Percentiles rank a stretch among this genome's conserved stretches.
Conservation (phyloP, 768 basidiomycete species). For the Boletus reticulatus region DNA sequence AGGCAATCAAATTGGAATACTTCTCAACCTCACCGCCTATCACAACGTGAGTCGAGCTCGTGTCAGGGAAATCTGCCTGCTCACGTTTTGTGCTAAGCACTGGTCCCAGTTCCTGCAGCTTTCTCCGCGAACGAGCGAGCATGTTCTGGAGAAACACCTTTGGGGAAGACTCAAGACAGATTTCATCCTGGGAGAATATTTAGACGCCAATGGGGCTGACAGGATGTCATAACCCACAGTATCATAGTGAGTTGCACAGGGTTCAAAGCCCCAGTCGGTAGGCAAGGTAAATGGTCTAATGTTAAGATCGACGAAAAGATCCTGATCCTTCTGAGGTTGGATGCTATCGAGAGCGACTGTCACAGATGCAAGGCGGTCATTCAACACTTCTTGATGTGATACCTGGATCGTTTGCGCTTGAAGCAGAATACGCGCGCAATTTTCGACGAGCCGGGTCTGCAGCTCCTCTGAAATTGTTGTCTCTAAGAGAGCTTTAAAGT, state of each 20-base stretch:
- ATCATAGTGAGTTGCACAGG: conserved; percentile 72
- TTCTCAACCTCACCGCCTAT: conserved; percentile 57
- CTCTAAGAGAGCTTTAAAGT: background rate
- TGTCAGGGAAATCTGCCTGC: conserved; percentile 18
- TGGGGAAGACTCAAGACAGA: conserved; percentile 65
- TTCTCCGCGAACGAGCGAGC: conserved; percentile 54
- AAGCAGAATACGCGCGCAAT: conserved; percentile 52
- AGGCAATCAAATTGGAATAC: conserved; percentile 42
- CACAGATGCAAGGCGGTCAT: conserved; percentile 45
- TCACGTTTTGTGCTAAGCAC: conserved; percentile 61
- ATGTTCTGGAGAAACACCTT: conserved; percentile 84
- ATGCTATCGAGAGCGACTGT: conserved; percentile 51
- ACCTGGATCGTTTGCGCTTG: conserved; percentile 60
- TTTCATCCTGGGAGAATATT: conserved; percentile 30
- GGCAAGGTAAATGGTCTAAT: conserved; percentile 63
- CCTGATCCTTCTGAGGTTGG: conserved; percentile 60
- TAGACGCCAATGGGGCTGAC: background rate
- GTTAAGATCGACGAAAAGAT: conserved; percentile 72
- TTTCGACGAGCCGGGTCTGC: conserved; percentile 59
- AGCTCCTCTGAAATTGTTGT: conserved; percentile 53
- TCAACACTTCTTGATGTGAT: conserved; percentile 57
- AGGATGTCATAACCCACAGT: conserved; percentile 45
- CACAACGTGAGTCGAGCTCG: conserved; percentile 5
- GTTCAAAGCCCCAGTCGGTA: conserved; percentile 71
- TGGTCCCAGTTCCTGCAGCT: conserved; percentile 61